Evolutionary conservation across 1,284 basidiomycete species (phyloP), one percentile per base, ranked within the genome.

Genomic region (Clitocybe nebularis): DNA sequence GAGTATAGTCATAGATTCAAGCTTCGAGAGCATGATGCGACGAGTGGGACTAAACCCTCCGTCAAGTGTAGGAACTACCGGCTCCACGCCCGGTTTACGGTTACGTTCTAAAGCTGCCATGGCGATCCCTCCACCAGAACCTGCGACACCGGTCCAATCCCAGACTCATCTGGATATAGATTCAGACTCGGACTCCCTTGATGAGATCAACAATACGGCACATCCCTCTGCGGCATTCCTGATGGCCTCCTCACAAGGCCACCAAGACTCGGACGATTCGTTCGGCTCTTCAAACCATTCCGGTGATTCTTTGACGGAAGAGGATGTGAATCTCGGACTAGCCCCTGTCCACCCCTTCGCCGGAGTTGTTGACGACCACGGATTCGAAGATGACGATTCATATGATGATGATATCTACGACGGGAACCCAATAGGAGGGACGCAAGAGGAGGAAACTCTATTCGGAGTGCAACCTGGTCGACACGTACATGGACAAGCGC

Each of bases 381-480:
- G 57, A 7, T 66, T 63, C 32, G 67, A 66, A 38, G 74, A 74
- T 36, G 67, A 66, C 38, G 74, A 74, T 36, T 68, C 64, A 7
- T 74, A 69, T 33, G 78, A 81, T 24, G 76, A 75, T 39, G 77
- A 81, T 54, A 74, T 73, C 21, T 71, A 67, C 50, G 68, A 69
- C 41, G 65, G 64, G 30, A 59, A 62, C 30, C 57, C 56, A 20
- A 55, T 48, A 38, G 52, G 50, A 10, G 59, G 57, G 14, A 58
- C 54, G 17, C 63, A 63, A 35, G 74, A 64, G 25, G 71, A 81
- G 50, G 84, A 87, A 58, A 86, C 84, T 8, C 61, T 87, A 41
- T 87, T 87, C 61, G 84, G 84, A 9, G 74, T 78, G 14, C 72
- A 72, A 2, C 75, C 77, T 30, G 72, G 67, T 13, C 72, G 75